phyloP scores from a whole-genome alignment of 305 asterid species.

The Ajuga reptans region DNA sequence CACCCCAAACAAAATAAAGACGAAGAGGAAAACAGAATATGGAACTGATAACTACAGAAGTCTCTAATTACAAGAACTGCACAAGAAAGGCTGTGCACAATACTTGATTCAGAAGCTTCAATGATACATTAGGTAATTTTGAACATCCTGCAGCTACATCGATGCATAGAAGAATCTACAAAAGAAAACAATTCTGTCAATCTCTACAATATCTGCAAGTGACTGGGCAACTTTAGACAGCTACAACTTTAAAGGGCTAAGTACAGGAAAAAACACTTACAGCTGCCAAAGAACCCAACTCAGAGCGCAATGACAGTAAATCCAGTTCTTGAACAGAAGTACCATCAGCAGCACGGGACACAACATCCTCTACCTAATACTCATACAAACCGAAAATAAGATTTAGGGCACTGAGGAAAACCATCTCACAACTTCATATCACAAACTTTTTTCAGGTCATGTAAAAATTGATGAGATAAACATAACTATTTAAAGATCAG shows the following conservation, averaged over 20 bases:
- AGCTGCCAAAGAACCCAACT: conserved; percentile 91
- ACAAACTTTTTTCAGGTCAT: neutral
- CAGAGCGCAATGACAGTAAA: conserved; percentile 66
- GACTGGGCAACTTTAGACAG: conserved; percentile 23
- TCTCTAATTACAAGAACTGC: conserved; percentile 12
- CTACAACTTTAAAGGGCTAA: conserved; percentile 21
- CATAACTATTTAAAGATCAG: conserved; percentile 3
- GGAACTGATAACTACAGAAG: neutral
- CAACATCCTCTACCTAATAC: conserved; percentile 75
- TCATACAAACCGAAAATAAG: conserved; percentile 23
- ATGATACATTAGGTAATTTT: conserved; percentile 57
- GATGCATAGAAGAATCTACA: conserved; percentile 83
- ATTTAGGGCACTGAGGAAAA: neutral
- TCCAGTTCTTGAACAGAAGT: conserved; percentile 71
- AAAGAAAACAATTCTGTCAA: conserved; percentile 18
- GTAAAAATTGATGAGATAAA: neutral
- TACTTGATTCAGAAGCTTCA: conserved; percentile 89
- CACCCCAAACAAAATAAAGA: neutral
- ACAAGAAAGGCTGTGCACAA: conserved; percentile 17
- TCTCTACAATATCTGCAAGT: conserved; percentile 21
- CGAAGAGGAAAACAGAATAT: neutral
- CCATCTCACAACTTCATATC: conserved; percentile 1
- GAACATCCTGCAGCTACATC: conserved; percentile 93
- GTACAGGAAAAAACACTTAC: conserved; percentile 43
- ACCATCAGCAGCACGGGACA: conserved; percentile 83